Conservation (phyloP, 2,329 filamentous ascomycete species). For the Aspergillus aculeatinus region DNA sequence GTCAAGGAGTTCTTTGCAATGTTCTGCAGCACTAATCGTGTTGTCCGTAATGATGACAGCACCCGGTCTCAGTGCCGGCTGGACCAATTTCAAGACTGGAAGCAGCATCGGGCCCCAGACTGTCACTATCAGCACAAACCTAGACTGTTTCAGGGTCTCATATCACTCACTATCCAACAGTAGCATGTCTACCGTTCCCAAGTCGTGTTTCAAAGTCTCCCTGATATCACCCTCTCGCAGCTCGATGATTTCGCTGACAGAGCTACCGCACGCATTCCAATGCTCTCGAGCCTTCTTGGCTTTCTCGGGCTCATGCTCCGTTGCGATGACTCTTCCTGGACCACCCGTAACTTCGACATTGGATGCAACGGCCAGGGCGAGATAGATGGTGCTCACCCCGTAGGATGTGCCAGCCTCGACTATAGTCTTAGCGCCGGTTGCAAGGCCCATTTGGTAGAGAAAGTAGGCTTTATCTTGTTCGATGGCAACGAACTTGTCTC, state of each 20-base stretch:
- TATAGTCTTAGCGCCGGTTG: slow-evolving; percentile 51
- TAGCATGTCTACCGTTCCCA: slow-evolving; percentile 54
- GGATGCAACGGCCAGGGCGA: slow-evolving; percentile 57
- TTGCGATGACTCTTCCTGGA: slow-evolving; percentile 55
- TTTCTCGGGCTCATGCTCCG: slow-evolving; percentile 59
- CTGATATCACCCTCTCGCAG: slow-evolving; percentile 58
- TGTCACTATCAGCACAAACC: background rate
- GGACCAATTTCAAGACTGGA: background rate
- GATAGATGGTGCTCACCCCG: slow-evolving; percentile 62
- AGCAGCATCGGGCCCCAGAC: slow-evolving; percentile 1
- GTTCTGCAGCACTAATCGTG: background rate
- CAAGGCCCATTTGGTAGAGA: slow-evolving; percentile 54
- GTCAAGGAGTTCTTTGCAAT: background rate
- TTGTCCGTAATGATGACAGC: slow-evolving; percentile 4
- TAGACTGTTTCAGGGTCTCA: background rate
- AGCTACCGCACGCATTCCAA: slow-evolving; percentile 54
- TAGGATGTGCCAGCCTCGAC: slow-evolving; percentile 64
- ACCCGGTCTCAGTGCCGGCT: background rate
- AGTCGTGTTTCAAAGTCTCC: slow-evolving; percentile 53
- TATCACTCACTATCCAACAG: slow-evolving; percentile 56
- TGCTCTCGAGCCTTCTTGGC: slow-evolving; percentile 52
- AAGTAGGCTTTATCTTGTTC: slow-evolving; percentile 59
- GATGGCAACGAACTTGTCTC: slow-evolving; percentile 60
- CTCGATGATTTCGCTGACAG: slow-evolving; percentile 54
- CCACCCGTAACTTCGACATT: slow-evolving; percentile 39